Conservation (phyloP, 2,329 filamentous ascomycete species). For the Microthyrium microscopicum region DNA sequence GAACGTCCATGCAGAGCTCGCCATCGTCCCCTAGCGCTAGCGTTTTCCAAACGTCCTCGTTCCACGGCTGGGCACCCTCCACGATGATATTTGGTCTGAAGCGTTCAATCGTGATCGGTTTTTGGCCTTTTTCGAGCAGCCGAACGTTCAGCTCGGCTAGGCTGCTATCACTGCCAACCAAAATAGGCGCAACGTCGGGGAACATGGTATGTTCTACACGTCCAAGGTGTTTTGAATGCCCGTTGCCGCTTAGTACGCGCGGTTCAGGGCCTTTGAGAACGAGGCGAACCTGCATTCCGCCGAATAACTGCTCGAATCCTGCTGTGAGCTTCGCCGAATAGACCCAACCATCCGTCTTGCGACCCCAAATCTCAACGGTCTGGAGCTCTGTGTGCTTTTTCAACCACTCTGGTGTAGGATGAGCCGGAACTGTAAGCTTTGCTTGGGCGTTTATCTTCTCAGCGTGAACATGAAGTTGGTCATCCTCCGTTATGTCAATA, state of each 20-base stretch:
- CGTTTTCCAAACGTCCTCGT: slow-evolving; percentile 47
- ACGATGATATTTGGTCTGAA: slow-evolving; percentile 50
- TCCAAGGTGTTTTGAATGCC: slow-evolving; percentile 36
- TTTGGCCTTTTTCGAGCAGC: slow-evolving; percentile 24
- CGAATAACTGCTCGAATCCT: slow-evolving; percentile 38
- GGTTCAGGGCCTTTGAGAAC: slow-evolving; percentile 46
- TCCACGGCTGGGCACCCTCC: slow-evolving; percentile 38
- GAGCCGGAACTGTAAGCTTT: slow-evolving; percentile 36
- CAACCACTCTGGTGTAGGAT: slow-evolving; percentile 38
- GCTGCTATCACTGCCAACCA: slow-evolving; percentile 38
- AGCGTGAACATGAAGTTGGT: slow-evolving; percentile 34
- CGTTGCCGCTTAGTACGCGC: slow-evolving; percentile 39
- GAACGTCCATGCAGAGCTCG: slow-evolving; percentile 31
- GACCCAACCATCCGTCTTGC: slow-evolving; percentile 38
- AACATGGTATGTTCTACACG: slow-evolving; percentile 37
- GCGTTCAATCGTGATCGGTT: slow-evolving; percentile 40
- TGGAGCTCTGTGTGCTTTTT: slow-evolving; percentile 31
- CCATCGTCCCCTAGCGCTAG: slow-evolving; percentile 27
- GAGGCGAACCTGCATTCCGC: slow-evolving; percentile 37
- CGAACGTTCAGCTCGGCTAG: slow-evolving; percentile 41
- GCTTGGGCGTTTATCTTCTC: slow-evolving; percentile 25
- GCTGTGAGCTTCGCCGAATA: slow-evolving; percentile 35
- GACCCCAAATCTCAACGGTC: slow-evolving; percentile 38
- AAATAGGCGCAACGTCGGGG: slow-evolving; percentile 41
- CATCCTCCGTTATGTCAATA: slow-evolving; percentile 24